Evolutionary conservation across 768 basidiomycete species (phyloP), one percentile per base, ranked within the genome.

Genomic region (Auricularia cornea): DNA sequence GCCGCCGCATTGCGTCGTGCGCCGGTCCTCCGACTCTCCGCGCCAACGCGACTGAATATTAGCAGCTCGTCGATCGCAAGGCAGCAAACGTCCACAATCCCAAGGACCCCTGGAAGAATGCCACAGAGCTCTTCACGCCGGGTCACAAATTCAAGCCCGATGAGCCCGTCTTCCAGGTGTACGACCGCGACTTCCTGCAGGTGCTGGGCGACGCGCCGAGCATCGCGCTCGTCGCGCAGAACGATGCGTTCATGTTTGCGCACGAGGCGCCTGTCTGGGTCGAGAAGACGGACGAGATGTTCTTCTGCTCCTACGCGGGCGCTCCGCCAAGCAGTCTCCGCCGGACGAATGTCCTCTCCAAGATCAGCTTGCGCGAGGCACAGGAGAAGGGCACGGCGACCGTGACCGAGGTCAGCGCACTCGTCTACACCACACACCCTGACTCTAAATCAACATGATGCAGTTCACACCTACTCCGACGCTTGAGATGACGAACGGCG

Each of bases 401-500:
- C 54, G 75, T 85, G 3, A 73, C 75, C n/a, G 73, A 75, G 14
- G 79, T 74, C 61, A 52, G 62, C 52, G 61, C 35, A n/a, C n/a
- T n/a, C n/a, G n/a, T n/a, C n/a, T 59, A 54, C 59, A 70, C 32
- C 64, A 67, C 20, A n/a, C 65, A 65, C 26, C 62, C 67, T 3
- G 57, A 66, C 40, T 48, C 59, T 44, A 62, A 31, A 32, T 59
- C 32, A 29, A 40, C 6, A 63, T 70, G 56, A 28, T 63, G 62
- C 51, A 88, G 88, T 76, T 90, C 20, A 76, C 80, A 67, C 78
- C 88, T 40, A 77, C 83, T 0, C 80, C 83, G 20, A 77, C 78
- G 1, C 75, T 87, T 16, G 85, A 88, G 70, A 88, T 87, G 83
- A 86, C 86, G 38, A 87, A 88, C 68, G 85, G 85, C 44, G 85